Evolutionary conservation across 2,329 filamentous ascomycete species (phyloP), one percentile per base, ranked within the genome.

Genomic region (Paracamarosporium sp.): DNA sequence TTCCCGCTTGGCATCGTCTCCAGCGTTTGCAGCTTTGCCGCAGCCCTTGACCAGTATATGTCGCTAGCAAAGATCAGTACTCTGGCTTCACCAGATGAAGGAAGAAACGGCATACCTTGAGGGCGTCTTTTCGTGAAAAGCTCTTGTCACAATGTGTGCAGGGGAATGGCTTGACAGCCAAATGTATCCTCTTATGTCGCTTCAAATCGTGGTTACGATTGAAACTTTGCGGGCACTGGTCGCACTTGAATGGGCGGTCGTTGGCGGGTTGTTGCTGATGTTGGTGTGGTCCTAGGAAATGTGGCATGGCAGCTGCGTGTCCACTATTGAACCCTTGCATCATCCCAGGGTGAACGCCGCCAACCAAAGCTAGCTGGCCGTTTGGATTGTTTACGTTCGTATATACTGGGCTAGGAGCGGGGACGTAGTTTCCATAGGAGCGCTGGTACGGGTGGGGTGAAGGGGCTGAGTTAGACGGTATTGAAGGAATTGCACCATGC

Each of bases 151-250:
- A 99, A 70, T 90, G 90, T 6, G 82, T 86, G 75, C 95, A 99
- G 0, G 93, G 93, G 76, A 94, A 98, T 0, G 95, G 95, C 82
- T 99, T 99, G 38, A 98, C 92, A 0, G 93, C 91, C 56, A 98
- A 79, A 77, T 99, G 95, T 57, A 98, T 98, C 48, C 93, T 83
- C 82, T 97, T 97, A 76, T 99, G 95, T 50, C 95, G 86, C 79
- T 99, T 99, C 67, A 98, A 78, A 72, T 98, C 95, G 72, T 98
- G 95, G 64, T 98, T 98, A 4, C 95, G 85, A 76, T 96, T 98
- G 80, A 99, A 99, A 35, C 91, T 93, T 74, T 96, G 92, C 0
- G 91, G 87, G 71, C 95, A 99, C 72, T 91, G 86, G 67, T 98
- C 93, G 74, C 95, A 99, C 77, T 93, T 93, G 82, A 96, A 98